These are phyloP conservation scores for Geoglossum glabrum DNA, from an alignment of 495 filamentous ascomycete genomes.

Conservation along the genomic window DNA sequence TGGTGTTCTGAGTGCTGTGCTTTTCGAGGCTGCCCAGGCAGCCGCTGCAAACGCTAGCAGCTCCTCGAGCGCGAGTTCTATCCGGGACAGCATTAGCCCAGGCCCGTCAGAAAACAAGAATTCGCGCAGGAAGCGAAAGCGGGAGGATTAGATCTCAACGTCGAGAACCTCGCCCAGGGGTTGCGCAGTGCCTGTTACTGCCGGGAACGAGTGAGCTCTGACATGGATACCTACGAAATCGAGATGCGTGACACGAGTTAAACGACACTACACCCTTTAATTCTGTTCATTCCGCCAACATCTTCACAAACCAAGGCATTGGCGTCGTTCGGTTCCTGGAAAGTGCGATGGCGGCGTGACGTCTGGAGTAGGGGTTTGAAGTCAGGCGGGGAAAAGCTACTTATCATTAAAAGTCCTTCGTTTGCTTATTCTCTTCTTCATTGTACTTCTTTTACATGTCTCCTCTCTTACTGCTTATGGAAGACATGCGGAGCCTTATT, in stretches of 20 bases:
- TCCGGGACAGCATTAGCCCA: conserved; percentile 29
- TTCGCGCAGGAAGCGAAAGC: conserved; percentile 60
- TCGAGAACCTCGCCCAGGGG: neutral
- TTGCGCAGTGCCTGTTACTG: neutral
- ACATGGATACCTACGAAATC: conserved; percentile 1
- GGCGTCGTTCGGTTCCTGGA: neutral
- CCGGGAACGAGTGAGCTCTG: neutral
- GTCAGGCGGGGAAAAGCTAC: neutral
- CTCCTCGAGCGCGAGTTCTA: conserved; percentile 27
- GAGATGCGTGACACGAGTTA: neutral
- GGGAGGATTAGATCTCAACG: conserved; percentile 20
- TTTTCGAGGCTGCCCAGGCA: conserved; percentile 55
- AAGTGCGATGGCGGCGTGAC: neutral
- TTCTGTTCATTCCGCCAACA: neutral
- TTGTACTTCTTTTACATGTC: conserved; percentile 1
- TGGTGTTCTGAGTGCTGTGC: conserved; percentile 40
- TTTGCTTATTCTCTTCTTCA: neutral
- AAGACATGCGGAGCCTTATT: neutral
- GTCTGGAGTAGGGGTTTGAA: neutral
- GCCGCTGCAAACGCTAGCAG: conserved; percentile 32
- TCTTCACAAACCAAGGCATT: neutral
- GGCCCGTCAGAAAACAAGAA: conserved; percentile 27
- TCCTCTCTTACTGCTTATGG: conserved; percentile 1
- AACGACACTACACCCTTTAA: neutral
- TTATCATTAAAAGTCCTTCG: conserved; percentile 2